Evolutionary conservation across 306 rosid species (phyloP), one percentile per base, ranked within the genome.

Genomic region (Trifolium fragiferum): DNA sequence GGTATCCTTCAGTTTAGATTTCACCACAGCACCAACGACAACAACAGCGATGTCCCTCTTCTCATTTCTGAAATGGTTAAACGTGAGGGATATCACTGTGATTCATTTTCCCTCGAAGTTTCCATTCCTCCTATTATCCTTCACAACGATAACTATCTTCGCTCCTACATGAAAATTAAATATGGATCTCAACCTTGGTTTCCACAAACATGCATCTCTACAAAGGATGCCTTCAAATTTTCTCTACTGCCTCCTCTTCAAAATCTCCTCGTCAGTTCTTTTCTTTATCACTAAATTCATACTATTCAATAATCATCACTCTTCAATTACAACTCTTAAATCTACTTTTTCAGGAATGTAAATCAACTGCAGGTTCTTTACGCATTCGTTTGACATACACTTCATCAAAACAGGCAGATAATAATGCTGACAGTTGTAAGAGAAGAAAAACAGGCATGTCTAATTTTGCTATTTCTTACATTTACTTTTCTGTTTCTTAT

Each of bases 1-100:
- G 99, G 99, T 66, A 87, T 94, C 47, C 83, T 90, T 77, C 97
- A 94, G 95, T 88, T 88, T 72, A 71, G 66, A 41, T 91, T 83
- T 69, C 47, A 58, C 33, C 47, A 53, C 60, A 10, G 9, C 11
- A 43, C 82, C 23, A 82, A 83, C 37, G 63, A 47, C 23, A 66
- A 70, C 57, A 70, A 84, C 40, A 66, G 66, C 46, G 68, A 79
- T 65, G 6, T 65, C 32, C 89, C 93, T 47, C 74, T 71, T 64
- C 78, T 83, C 68, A 81, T 94, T 80, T 84, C 89, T 11, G 78
- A 84, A 25, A 57, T 70, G 75, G 78, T 92, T 10, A 92, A 80
- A 75, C 75, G 21, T 49, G 85, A 88, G 5, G 88, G 87, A 35
- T 80, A 78, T 82, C 86, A 86, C 54, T 79, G 84, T 21, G 87